Evolutionary conservation across 2,329 filamentous ascomycete genomes (phyloP).

Genomic region (Samsoniella hepiali): DNA sequence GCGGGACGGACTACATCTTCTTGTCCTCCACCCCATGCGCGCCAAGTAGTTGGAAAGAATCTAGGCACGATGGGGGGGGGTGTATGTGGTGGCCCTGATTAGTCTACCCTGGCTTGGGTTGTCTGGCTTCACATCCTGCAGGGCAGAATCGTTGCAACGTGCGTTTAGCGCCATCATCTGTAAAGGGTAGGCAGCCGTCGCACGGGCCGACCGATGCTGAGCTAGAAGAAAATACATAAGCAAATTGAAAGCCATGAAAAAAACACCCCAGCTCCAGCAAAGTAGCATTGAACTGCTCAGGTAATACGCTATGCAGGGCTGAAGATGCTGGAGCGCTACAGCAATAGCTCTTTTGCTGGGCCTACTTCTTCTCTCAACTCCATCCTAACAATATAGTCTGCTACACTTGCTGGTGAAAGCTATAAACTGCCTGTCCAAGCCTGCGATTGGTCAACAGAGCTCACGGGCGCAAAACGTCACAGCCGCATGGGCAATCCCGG

Average conservation of each 20-base stretch:
- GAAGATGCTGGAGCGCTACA: not conserved
- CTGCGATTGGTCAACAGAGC: too few relatives aligned
- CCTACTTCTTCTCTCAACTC: not conserved
- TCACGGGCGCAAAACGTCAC: not conserved
- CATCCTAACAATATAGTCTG: not conserved
- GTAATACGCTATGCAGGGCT: not conserved
- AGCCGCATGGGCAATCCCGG: not conserved
- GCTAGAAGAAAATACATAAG: not conserved
- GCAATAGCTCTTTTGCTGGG: not conserved
- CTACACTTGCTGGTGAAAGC: not conserved
- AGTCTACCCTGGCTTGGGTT: not conserved
- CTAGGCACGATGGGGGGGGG: not conserved
- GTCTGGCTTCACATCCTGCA: not conserved
- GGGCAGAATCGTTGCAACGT: not conserved
- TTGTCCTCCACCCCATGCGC: not conserved
- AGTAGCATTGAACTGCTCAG: not conserved
- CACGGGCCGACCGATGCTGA: not conserved
- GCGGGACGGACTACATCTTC: not conserved
- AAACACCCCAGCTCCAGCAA: too few relatives aligned
- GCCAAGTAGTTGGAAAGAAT: not conserved
- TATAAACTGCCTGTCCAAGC: too few relatives aligned
- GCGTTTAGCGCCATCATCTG: not conserved
- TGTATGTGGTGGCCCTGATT: not conserved
- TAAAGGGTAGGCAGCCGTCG: not conserved
- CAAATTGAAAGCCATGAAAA: not conserved